phyloP scores from a whole-genome alignment of 2,329 filamentous ascomycete species.

The Aureobasidium musti region DNA sequence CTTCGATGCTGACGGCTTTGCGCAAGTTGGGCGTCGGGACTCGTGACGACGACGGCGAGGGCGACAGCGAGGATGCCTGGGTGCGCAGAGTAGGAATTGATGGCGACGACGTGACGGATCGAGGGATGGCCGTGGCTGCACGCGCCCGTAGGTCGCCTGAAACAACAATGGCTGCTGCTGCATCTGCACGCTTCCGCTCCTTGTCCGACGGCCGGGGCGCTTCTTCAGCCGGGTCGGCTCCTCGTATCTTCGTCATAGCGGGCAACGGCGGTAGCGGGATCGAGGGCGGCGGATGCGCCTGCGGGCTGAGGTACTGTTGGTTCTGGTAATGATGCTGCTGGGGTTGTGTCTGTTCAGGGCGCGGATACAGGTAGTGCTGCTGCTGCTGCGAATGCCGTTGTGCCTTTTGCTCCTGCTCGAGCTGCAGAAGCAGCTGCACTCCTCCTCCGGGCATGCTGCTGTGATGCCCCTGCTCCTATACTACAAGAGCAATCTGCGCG shows the following conservation, averaged over 20 bases:
- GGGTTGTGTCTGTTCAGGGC: neutral
- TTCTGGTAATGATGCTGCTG: constrained; percentile 1
- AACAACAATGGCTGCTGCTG: neutral
- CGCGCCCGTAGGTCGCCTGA: neutral
- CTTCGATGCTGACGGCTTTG: constrained; percentile 89
- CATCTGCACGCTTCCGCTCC: constrained; percentile 1
- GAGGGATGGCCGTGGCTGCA: constrained; percentile 3
- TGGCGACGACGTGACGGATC: constrained; percentile 36
- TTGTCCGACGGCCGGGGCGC: constrained; percentile 2
- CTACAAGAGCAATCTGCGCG: no score
- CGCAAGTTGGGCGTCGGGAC: constrained; percentile 58
- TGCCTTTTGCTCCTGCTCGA: constrained; percentile 15
- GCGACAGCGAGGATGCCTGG: constrained; percentile 55
- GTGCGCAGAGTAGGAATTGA: constrained; percentile 47
- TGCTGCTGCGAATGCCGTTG: neutral
- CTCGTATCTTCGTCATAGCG: constrained; percentile 17
- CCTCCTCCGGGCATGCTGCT: constrained; percentile 22
- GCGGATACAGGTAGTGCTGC: neutral
- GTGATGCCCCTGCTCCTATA: neutral
- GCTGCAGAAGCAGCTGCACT: constrained; percentile 14
- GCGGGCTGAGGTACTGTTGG: constrained; percentile 6
- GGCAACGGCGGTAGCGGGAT: constrained; percentile 29
- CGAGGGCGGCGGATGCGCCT: constrained; percentile 17
- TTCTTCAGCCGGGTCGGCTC: constrained; percentile 1
- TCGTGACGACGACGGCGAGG: constrained; percentile 41